Conservation (phyloP, 495 filamentous ascomycete genomes). For the Patellaria atrata region DNA sequence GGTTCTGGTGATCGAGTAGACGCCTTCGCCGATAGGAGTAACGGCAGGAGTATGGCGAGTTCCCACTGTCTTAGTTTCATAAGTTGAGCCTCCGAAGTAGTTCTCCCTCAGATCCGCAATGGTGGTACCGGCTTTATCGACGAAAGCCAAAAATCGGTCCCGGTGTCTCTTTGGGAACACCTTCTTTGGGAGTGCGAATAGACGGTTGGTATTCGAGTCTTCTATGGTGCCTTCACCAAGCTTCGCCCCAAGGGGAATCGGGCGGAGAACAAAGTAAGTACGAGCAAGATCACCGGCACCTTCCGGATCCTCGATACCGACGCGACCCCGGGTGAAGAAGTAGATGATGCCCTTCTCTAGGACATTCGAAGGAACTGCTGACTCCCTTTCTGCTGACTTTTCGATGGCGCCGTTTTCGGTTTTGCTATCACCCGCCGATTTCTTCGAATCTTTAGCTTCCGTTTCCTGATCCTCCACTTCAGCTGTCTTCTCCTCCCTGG, state of each 20-base stretch:
- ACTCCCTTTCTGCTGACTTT: constrained; percentile 33
- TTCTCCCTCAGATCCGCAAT: constrained; percentile 59
- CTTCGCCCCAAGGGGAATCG: constrained; percentile 53
- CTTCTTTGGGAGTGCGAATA: constrained; percentile 79
- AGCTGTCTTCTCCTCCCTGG: neutral
- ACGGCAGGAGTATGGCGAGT: constrained; percentile 57
- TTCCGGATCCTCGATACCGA: constrained; percentile 58
- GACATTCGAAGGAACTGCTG: constrained; percentile 51
- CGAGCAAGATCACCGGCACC: constrained; percentile 57
- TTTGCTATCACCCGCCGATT: constrained; percentile 1
- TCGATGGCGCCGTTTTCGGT: constrained; percentile 17
- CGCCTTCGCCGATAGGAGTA: constrained; percentile 65
- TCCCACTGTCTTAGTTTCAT: constrained; percentile 64
- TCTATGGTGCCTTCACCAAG: constrained; percentile 48
- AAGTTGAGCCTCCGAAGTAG: constrained; percentile 51
- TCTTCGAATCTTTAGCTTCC: constrained; percentile 4
- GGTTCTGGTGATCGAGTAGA: constrained; percentile 70
- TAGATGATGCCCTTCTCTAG: constrained; percentile 90
- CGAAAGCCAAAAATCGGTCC: constrained; percentile 71
- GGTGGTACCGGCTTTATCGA: constrained; percentile 57
- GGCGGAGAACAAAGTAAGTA: constrained; percentile 70
- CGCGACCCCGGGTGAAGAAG: constrained; percentile 76
- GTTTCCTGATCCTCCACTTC: neutral
- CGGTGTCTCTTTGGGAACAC: constrained; percentile 54
- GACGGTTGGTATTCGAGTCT: constrained; percentile 50